Conservation (phyloP, 371 early-diverging fungal genomes). For the Funneliformis caledonium region DNA sequence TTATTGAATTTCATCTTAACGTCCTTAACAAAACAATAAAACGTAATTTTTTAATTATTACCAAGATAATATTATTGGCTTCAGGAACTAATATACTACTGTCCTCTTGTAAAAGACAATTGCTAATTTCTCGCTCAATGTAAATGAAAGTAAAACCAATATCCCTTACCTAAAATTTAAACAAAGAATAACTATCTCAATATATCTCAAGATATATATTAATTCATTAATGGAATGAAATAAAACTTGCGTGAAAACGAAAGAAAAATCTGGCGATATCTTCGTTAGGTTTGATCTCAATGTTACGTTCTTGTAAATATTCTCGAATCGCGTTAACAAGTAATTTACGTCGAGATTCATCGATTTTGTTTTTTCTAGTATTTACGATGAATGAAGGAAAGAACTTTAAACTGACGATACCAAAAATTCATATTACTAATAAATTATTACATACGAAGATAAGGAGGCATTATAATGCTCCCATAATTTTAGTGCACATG, state of each 20-base stretch:
- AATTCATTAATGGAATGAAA: background rate
- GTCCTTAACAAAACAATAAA: background rate
- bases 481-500: constrained; percentile 33
- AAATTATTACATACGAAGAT: background rate
- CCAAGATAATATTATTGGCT: constrained; percentile 35
- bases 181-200: background rate
- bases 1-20: background rate
- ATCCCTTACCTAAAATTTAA: constrained; percentile 28
- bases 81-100: background rate
- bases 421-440: background rate
- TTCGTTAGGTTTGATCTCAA: constrained; percentile 11
- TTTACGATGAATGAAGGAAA: background rate
- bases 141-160: constrained; percentile 23
- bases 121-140: constrained; percentile 6
- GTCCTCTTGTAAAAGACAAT: background rate
- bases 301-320: constrained; percentile 13
- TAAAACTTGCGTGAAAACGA: constrained; percentile 12
- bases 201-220: background rate
- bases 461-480: constrained; percentile 6
- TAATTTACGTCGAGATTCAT: constrained; percentile 3
- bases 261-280: constrained; percentile 32
- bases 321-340: constrained; percentile 18
- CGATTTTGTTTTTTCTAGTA: background rate
- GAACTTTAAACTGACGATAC: background rate
- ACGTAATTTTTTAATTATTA: background rate